These are phyloP conservation scores for Fraxinus dipetala DNA, from an alignment of 305 asterid species.

Conservation along the genomic window DNA sequence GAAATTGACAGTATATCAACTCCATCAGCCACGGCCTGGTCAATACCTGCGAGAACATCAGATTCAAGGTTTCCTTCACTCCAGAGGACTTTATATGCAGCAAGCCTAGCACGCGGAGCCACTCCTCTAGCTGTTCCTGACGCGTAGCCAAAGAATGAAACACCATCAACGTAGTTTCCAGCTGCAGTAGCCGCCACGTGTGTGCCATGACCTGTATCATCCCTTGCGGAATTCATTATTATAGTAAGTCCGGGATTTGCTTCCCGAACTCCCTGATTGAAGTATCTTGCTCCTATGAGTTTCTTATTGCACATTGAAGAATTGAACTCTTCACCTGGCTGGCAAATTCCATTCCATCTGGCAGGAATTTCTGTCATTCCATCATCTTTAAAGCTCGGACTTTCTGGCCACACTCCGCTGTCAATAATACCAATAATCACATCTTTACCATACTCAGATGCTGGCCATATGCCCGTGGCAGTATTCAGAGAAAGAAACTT, in stretches of 20 bases:
- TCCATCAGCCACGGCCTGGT: background rate
- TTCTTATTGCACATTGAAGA: constrained; percentile 36
- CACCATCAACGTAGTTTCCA: constrained; percentile 28
- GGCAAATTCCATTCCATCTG: constrained; percentile 35
- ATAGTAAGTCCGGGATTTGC: background rate
- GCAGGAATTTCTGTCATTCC: constrained; percentile 33
- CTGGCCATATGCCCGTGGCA: constrained; percentile 40
- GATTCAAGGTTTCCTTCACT: background rate
- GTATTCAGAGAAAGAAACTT: constrained; percentile 31
- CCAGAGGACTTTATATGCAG: background rate
- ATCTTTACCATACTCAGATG: constrained; percentile 15
- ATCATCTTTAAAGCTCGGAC: constrained; percentile 34
- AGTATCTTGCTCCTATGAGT: constrained; percentile 35
- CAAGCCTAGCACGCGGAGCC: background rate
- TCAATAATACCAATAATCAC: constrained; percentile 37
- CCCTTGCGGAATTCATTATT: background rate
- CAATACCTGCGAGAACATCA: background rate
- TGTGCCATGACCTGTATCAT: background rate
- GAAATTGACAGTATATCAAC: background rate
- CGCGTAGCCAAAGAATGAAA: constrained; percentile 5
- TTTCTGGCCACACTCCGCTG: constrained; percentile 40
- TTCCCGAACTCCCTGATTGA: constrained; percentile 18
- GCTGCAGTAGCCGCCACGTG: constrained; percentile 39
- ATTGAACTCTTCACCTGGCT: constrained; percentile 26
- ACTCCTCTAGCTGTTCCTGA: background rate